These are phyloP conservation scores for Trametes maxima DNA, from an alignment of 768 basidiomycete species.

Conservation along the genomic window DNA sequence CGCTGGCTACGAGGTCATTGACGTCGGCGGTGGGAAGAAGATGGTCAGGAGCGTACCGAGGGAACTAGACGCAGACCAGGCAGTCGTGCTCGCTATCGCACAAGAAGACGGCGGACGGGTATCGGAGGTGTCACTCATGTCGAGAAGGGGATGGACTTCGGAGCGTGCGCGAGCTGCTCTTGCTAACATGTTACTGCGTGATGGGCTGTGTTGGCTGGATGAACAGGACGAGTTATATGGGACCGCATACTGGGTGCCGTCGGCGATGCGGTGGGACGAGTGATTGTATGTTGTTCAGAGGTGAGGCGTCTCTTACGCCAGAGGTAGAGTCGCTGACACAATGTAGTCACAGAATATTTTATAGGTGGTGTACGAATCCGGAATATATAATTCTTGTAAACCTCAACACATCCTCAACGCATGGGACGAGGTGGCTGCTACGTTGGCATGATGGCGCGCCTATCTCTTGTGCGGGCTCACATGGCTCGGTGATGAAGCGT, in stretches of 20 bases:
- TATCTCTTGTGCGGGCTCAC: too few species aligned
- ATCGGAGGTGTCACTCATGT: slow-evolving; percentile 61
- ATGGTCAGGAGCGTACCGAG: slow-evolving; percentile 90
- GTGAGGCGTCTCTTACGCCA: neutral
- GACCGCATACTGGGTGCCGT: slow-evolving; percentile 84
- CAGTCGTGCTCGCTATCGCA: slow-evolving; percentile 76
- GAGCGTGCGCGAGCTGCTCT: slow-evolving; percentile 78
- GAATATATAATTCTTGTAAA: neutral
- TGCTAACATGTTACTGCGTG: slow-evolving; percentile 87
- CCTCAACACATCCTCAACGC: too few species aligned
- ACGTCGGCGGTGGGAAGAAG: slow-evolving; percentile 66
- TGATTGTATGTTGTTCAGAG: slow-evolving; percentile 30
- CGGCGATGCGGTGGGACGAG: slow-evolving; percentile 84
- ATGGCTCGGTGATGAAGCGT: too few species aligned
- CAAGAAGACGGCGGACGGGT: slow-evolving; percentile 70
- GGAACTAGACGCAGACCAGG: slow-evolving; percentile 89
- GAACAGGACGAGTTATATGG: slow-evolving; percentile 74
- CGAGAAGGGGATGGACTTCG: slow-evolving; percentile 71
- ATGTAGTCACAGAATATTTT: neutral
- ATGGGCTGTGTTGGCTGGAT: slow-evolving; percentile 95
- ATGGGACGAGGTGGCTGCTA: too few species aligned
- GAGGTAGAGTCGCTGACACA: neutral
- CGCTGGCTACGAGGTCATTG: slow-evolving; percentile 87
- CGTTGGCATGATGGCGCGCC: too few species aligned
- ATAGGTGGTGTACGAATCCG: neutral